phyloP scores from a whole-genome alignment of 2,329 filamentous ascomycete species.

The Fusarium sp. region DNA sequence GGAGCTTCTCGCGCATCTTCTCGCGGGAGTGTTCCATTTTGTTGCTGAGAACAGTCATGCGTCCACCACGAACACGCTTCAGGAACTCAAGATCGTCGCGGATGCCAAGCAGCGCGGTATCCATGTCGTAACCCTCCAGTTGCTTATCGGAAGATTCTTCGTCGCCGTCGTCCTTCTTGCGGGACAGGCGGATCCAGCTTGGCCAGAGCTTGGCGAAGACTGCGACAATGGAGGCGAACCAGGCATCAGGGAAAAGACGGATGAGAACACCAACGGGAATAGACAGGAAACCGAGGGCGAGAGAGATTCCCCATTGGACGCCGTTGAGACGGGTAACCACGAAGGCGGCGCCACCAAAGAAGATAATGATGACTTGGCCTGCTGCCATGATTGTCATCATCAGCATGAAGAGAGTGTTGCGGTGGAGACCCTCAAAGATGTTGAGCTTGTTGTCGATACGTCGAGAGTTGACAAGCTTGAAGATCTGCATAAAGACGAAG shows the following conservation, averaged over 20 bases:
- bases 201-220: slow-evolving; percentile 29
- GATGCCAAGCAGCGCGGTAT: slow-evolving; percentile 34
- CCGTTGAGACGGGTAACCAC: slow-evolving; percentile 71
- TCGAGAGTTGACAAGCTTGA: slow-evolving; percentile 74
- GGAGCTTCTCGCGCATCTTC: slow-evolving; percentile 29
- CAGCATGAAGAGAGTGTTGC: slow-evolving; percentile 36
- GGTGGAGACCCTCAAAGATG: slow-evolving; percentile 77
- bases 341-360: slow-evolving; percentile 72
- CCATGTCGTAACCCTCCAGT: slow-evolving; percentile 35
- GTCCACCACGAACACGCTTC: slow-evolving; percentile 32
- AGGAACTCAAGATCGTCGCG: slow-evolving; percentile 39
- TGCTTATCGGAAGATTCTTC: slow-evolving; percentile 31
- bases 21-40: slow-evolving; percentile 33
- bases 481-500: slow-evolving; percentile 79
- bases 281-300: slow-evolving; percentile 80
- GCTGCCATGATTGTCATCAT: slow-evolving; percentile 50
- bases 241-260: slow-evolving; percentile 77
- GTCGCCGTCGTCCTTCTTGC: slow-evolving; percentile 32
- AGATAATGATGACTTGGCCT: slow-evolving; percentile 41
- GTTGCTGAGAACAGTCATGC: slow-evolving; percentile 36
- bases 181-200: slow-evolving; percentile 26
- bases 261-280: slow-evolving; percentile 80
- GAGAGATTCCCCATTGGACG: slow-evolving; percentile 82
- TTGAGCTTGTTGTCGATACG: slow-evolving; percentile 87
- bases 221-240: slow-evolving; percentile 44